A percentile compares a stretch with the other conserved stretches of the same genome.
Conservation (phyloP, 2,329 filamentous ascomycete species). For the Neofusicoccum cordaticola region DNA sequence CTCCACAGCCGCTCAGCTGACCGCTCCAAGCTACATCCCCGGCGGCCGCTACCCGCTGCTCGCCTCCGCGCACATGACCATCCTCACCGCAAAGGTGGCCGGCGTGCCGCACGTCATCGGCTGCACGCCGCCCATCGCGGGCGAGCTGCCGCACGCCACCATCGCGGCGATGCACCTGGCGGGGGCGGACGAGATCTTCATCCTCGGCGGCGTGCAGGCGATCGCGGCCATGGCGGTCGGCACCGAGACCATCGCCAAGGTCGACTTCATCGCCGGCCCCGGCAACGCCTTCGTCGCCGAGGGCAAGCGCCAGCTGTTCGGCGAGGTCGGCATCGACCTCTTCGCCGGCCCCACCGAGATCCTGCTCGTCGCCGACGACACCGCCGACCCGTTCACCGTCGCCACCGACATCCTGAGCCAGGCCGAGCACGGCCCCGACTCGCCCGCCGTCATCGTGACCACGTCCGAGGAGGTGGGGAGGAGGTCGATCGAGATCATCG, state of each 20-base stretch:
- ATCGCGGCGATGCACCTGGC: slow-evolving; percentile 52
- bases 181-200: slow-evolving; percentile 51
- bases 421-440: slow-evolving; percentile 53
- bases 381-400: slow-evolving; percentile 45
- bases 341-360: slow-evolving; percentile 55
- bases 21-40: slow-evolving; percentile 43
- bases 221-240: slow-evolving; percentile 53
- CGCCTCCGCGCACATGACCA: slow-evolving; percentile 56
- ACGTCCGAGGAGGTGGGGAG: slow-evolving; percentile 32
- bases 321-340: slow-evolving; percentile 54
- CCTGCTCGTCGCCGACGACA: slow-evolving; percentile 49
- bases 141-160: slow-evolving; percentile 48
- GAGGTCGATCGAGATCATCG: slow-evolving; percentile 13
- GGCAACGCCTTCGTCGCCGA: slow-evolving; percentile 52
- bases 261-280: slow-evolving; percentile 5
- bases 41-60: slow-evolving; percentile 54
- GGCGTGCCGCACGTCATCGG: slow-evolving; percentile 51
- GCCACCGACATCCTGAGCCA: slow-evolving; percentile 50
- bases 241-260: slow-evolving; percentile 45
- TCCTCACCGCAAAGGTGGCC: slow-evolving; percentile 54
- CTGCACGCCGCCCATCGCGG: slow-evolving; percentile 52
- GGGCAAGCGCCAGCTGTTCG: slow-evolving; percentile 54
- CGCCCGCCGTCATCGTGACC: slow-evolving; percentile 51
- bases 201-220: slow-evolving; percentile 54
- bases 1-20: background rate